Evolutionary conservation across 106 monocot species (phyloP).

Genomic region (Dendrobium officinale): DNA sequence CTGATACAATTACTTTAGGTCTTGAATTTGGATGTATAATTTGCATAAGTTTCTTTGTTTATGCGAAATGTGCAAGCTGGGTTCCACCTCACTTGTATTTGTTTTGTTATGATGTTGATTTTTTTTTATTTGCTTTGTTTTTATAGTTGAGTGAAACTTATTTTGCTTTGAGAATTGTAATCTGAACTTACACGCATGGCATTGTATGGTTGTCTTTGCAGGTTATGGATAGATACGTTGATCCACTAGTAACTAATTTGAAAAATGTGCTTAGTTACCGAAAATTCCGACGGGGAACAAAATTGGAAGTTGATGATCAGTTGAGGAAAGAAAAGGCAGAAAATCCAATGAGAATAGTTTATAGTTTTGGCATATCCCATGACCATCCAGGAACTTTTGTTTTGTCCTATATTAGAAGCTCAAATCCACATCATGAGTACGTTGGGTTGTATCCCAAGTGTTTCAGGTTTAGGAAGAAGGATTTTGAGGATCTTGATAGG

Average conservation of each 20-base stretch:
- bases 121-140: no score
- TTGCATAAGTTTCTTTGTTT: no score
- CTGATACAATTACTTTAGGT: no score
- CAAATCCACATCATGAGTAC: constrained; percentile 92
- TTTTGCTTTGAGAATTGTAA: background rate
- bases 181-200: background rate
- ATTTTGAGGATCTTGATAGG: constrained; percentile 75
- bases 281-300: constrained; percentile 69
- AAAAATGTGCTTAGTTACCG: constrained; percentile 85
- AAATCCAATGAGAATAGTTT: constrained; percentile 81
- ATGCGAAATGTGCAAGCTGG: no score
- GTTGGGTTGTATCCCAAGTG: constrained; percentile 91
- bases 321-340: constrained; percentile 71
- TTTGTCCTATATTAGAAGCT: constrained; percentile 72
- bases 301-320: constrained; percentile 57
- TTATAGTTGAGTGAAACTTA: background rate
- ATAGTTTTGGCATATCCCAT: constrained; percentile 87
- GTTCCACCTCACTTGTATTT: no score
- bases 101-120: no score
- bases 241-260: constrained; percentile 76
- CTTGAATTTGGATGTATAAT: no score
- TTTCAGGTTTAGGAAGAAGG: constrained; percentile 75
- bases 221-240: constrained; percentile 98
- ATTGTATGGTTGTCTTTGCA: constrained; percentile 14
- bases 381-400: constrained; percentile 93